Conservation (phyloP, 2,329 filamentous ascomycete genomes). For the Diaporthe aspalathi region DNA sequence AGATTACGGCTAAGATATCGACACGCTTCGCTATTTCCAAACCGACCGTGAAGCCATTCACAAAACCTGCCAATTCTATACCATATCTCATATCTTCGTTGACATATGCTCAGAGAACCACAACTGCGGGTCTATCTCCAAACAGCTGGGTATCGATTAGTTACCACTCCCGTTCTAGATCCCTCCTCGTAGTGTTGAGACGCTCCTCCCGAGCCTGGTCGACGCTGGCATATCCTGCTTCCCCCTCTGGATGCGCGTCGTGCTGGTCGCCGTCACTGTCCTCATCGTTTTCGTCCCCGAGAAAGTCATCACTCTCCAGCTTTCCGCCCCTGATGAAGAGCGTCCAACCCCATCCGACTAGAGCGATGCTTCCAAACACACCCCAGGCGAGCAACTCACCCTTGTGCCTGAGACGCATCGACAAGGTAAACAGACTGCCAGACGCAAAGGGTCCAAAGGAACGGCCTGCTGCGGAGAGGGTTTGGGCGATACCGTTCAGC, state of each 20-base stretch:
- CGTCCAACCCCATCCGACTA: conserved; percentile 83
- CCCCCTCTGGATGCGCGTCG: conserved; percentile 37
- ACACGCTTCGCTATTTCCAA: background rate
- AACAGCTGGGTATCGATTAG: conserved; percentile 9
- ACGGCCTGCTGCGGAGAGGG: conserved; percentile 88
- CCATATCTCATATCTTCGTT: background rate
- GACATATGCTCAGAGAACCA: background rate
- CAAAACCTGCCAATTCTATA: background rate
- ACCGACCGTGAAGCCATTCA: background rate
- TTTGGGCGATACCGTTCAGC: conserved; percentile 93
- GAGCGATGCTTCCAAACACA: conserved; percentile 84
- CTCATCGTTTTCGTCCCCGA: conserved; percentile 51
- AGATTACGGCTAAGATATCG: background rate
- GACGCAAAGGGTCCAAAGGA: conserved; percentile 90
- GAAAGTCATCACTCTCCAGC: conserved; percentile 69
- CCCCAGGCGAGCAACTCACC: conserved; percentile 90
- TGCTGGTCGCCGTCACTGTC: conserved; percentile 46
- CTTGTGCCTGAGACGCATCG: conserved; percentile 78
- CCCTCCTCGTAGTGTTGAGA: conserved; percentile 1
- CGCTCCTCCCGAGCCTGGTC: background rate
- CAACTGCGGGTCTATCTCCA: background rate
- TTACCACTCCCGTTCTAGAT: conserved; percentile 20
- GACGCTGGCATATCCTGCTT: background rate
- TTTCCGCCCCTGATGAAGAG: conserved; percentile 77
- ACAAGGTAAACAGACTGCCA: conserved; percentile 85